phyloP scores from a whole-genome alignment of 139 green algal genomes.

The Chlamydomonas sp. region DNA sequence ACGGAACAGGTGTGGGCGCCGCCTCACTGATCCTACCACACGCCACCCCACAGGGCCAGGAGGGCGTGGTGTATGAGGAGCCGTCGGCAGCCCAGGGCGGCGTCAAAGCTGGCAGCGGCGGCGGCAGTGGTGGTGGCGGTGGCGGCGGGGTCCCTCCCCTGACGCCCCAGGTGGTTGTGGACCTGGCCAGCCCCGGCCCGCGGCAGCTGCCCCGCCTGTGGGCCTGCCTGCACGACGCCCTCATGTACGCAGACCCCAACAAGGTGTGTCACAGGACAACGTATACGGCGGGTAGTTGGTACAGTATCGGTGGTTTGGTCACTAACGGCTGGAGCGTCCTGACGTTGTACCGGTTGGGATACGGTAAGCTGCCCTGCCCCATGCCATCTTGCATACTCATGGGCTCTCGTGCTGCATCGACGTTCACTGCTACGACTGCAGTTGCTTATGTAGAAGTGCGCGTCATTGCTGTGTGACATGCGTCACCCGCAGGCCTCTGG shows the following conservation, averaged over 20 bases:
- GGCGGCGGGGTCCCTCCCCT: no score
- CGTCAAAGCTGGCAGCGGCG: not conserved
- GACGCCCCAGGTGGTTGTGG: not conserved
- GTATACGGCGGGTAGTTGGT: no score
- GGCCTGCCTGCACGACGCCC: constrained; percentile 57
- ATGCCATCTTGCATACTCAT: no score
- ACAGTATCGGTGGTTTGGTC: constrained; percentile 12
- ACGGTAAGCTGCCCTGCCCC: no score
- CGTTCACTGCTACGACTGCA: no score
- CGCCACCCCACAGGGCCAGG: constrained; percentile 41
- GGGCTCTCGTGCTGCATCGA: no score
- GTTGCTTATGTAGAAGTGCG: no score
- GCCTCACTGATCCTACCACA: not conserved
- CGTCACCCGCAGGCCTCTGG: not conserved
- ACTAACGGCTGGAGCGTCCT: no score
- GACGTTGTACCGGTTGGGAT: no score
- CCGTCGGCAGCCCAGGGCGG: not conserved
- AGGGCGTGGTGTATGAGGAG: constrained; percentile 48
- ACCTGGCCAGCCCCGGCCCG: constrained; percentile 50
- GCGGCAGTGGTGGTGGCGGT: no score
- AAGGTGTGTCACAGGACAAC: not conserved
- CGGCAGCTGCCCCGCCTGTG: constrained; percentile 54
- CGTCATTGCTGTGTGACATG: no score
- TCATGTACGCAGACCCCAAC: constrained; percentile 55
- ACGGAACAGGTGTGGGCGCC: not conserved